phyloP scores from a whole-genome alignment of 257 asterid species.

The Solanum chilense region DNA sequence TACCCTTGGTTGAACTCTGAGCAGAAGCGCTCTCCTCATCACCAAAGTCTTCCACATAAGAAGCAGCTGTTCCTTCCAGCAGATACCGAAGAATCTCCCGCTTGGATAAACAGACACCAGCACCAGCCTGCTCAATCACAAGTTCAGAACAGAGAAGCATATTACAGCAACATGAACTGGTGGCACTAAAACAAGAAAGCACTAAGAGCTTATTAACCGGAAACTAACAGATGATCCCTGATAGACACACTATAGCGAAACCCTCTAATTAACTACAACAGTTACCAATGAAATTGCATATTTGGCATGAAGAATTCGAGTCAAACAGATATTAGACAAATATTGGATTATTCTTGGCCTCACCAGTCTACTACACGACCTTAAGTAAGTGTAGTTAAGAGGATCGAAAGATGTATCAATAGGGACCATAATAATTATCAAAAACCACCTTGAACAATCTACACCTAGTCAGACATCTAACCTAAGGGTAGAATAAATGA shows the following conservation, averaged over 20 bases:
- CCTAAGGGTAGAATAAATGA: not conserved
- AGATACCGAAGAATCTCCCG: slow-evolving; percentile 36
- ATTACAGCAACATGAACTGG: not conserved
- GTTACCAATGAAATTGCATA: not conserved
- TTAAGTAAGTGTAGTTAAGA: not conserved
- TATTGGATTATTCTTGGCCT: not conserved
- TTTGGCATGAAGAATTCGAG: not conserved
- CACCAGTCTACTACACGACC: not conserved
- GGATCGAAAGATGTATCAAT: not conserved
- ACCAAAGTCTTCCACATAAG: slow-evolving; percentile 40
- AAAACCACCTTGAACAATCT: not conserved
- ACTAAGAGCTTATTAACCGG: not conserved
- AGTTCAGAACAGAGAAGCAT: not conserved
- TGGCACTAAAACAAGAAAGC: not conserved
- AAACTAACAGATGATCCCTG: not conserved
- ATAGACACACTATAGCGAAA: not conserved
- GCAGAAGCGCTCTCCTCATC: slow-evolving; percentile 31
- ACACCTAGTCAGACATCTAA: not conserved
- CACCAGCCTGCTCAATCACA: slow-evolving; percentile 44
- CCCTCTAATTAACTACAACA: not conserved
- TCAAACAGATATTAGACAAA: not conserved
- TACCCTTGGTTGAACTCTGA: slow-evolving; percentile 3
- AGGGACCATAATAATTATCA: not conserved
- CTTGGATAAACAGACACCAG: slow-evolving; percentile 63
- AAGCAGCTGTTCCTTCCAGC: slow-evolving; percentile 65